phyloP scores from a whole-genome alignment of 2,329 filamentous ascomycete genomes.

The Botrytis squamosa region DNA sequence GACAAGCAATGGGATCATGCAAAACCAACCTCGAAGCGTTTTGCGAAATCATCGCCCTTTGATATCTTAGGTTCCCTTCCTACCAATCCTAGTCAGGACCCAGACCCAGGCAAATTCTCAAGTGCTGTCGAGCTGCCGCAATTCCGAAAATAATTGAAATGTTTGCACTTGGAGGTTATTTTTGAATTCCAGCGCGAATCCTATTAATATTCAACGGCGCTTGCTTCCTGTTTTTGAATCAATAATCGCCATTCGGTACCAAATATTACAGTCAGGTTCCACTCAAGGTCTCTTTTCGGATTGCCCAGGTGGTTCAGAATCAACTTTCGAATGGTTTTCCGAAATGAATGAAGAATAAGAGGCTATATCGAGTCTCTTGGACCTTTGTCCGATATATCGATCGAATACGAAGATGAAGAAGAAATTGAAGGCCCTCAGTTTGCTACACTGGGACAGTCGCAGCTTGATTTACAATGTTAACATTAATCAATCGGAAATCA shows the following conservation, averaged over 20 bases:
- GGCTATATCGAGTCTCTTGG: neutral
- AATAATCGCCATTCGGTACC: neutral
- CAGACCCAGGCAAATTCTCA: neutral
- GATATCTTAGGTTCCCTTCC: neutral
- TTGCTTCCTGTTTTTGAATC: neutral
- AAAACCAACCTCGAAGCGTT: neutral
- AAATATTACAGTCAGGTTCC: neutral
- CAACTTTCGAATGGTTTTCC: neutral
- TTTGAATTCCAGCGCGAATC: neutral
- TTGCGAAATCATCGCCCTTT: neutral
- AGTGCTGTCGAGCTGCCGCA: neutral
- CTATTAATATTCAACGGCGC: neutral
- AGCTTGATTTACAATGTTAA: neutral
- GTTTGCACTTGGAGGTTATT: neutral
- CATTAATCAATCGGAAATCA: neutral
- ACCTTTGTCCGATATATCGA: neutral
- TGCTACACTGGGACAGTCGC: neutral
- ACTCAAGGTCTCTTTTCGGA: neutral
- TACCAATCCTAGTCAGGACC: neutral
- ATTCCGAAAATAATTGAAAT: neutral
- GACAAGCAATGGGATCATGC: neutral
- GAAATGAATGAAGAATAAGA: neutral
- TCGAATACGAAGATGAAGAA: neutral
- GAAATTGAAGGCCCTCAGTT: neutral
- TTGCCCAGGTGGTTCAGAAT: neutral